Percentiles rank a stretch among this genome's conserved stretches.
Conservation (phyloP, 2,329 filamentous ascomycete species). For the Ophiostoma piceae region DNA sequence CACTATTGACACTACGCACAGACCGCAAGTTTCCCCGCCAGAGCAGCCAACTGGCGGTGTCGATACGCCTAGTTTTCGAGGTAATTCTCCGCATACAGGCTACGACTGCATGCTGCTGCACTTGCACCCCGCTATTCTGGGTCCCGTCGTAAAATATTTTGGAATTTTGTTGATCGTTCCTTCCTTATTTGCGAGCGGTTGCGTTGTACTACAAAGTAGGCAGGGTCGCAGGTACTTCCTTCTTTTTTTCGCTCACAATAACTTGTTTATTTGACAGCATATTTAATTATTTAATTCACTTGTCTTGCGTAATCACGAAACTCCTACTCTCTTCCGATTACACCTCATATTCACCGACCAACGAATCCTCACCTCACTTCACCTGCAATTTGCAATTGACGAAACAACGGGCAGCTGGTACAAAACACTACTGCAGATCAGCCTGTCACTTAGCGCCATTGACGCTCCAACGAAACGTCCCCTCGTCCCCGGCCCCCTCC, state of each 20-base stretch:
- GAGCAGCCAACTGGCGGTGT: conserved; percentile 11
- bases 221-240: not conserved
- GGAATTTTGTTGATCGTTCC: not conserved
- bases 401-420: not conserved
- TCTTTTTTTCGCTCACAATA: not conserved
- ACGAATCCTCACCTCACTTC: not conserved
- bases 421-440: conserved; percentile 3
- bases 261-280: not conserved
- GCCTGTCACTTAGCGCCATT: not conserved
- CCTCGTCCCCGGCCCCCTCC: conserved; percentile 2
- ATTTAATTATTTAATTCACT: conserved; percentile 4
- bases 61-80: not conserved
- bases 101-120: not conserved
- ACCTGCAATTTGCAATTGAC: not conserved
- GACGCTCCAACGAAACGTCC: conserved; percentile 10
- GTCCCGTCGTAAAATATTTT: conserved; percentile 1
- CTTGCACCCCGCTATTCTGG: conserved; percentile 3
- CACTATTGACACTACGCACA: conserved; percentile 16
- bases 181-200: not conserved
- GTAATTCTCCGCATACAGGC: not conserved
- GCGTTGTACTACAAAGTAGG: not conserved
- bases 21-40: conserved; percentile 17
- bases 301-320: not conserved
- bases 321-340: not conserved
- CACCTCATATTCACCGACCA: not conserved